Evolutionary conservation across 2,329 filamentous ascomycete genomes (phyloP).

Genomic region (Alternaria novae-zelandiae): DNA sequence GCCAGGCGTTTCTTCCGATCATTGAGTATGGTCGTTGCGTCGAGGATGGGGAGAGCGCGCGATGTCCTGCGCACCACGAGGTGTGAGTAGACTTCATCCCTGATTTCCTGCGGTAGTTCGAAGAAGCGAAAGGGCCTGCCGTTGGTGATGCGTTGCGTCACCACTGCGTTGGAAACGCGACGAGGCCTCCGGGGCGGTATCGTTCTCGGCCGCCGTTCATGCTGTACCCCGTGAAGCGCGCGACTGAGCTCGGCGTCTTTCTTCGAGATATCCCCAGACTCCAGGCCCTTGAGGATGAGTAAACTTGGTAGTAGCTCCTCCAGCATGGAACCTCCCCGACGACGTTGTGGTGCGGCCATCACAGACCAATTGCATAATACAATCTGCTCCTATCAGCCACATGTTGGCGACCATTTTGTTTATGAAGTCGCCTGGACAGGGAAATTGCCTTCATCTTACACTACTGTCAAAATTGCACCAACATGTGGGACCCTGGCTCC

Average conservation of each 20-base stretch:
- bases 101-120: constrained; percentile 34
- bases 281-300: constrained; percentile 6
- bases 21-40: constrained; percentile 32
- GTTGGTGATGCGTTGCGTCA: constrained; percentile 1
- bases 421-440: constrained; percentile 22
- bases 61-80: constrained; percentile 27
- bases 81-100: constrained; percentile 39
- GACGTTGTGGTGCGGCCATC: constrained; percentile 37
- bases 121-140: constrained; percentile 35
- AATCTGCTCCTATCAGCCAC: constrained; percentile 21
- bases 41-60: constrained; percentile 22
- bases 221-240: background rate
- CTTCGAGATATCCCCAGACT: background rate
- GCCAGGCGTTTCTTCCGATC: constrained; percentile 33
- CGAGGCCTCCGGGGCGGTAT: constrained; percentile 3
- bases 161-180: background rate
- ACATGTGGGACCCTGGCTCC: constrained; percentile 34
- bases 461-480: constrained; percentile 34
- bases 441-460: constrained; percentile 28
- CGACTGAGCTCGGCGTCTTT: background rate
- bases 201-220: constrained; percentile 1
- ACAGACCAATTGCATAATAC: constrained; percentile 31
- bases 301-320: constrained; percentile 16
- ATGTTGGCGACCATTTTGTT: constrained; percentile 15
- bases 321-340: constrained; percentile 32